These are phyloP conservation scores for Yamadazyma membranifaciens DNA, from an alignment of 1,139 yeast genomes.

Conservation along the genomic window DNA sequence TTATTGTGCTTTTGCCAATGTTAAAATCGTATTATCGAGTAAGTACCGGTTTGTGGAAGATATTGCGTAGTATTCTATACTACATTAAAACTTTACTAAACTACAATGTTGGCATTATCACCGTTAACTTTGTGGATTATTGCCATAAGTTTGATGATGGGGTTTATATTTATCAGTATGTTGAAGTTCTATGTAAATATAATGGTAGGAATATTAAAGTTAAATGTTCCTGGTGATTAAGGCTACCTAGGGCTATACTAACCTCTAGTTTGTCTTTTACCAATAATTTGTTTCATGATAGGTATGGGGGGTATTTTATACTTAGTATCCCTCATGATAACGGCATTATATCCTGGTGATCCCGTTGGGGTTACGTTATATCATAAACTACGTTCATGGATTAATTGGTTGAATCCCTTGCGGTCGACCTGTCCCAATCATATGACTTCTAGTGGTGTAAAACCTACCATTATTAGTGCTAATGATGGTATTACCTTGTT, in stretches of 20 bases:
- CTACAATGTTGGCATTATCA: constrained; percentile 9
- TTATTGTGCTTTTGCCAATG: too few species aligned
- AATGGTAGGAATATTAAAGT: too few species aligned
- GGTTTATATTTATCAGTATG: constrained; percentile 1
- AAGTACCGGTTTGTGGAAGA: too few species aligned
- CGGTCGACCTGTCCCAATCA: not conserved
- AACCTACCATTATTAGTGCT: too few species aligned
- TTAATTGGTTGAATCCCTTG: not conserved
- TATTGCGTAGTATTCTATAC: not conserved
- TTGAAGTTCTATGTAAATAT: too few species aligned
- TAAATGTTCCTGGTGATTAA: too few species aligned
- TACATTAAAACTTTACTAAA: not conserved
- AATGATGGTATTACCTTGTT: too few species aligned
- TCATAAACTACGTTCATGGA: not conserved
- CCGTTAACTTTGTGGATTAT: constrained; percentile 6
- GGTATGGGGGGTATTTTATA: not conserved
- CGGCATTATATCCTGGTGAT: not conserved
- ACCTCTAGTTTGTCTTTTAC: constrained; percentile 6
- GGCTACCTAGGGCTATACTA: too few species aligned
- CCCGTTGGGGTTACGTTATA: too few species aligned
- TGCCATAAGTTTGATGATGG: not conserved
- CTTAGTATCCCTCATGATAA: not conserved
- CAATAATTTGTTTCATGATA: constrained; percentile 1
- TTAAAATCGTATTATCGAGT: too few species aligned
- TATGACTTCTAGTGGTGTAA: not conserved